phyloP scores from a whole-genome alignment of 1,139 yeast species.

The Yamadazyma friedrichii region DNA sequence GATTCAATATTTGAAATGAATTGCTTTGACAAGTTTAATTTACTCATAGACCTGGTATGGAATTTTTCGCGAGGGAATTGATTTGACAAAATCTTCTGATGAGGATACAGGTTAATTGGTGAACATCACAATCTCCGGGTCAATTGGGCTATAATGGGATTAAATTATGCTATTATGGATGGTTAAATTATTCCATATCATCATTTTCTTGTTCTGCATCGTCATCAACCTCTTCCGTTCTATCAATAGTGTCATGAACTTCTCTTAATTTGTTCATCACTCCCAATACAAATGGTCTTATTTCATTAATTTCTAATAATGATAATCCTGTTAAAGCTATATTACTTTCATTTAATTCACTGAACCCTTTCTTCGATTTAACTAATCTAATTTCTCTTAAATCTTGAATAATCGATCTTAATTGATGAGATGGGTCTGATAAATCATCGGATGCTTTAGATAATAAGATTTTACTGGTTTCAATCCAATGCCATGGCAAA shows the following conservation, averaged over 20 bases:
- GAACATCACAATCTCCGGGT: too few relatives aligned
- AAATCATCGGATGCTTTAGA: constrained; percentile 74
- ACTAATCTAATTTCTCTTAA: constrained; percentile 78
- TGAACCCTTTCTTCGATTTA: constrained; percentile 77
- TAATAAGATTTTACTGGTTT: constrained; percentile 66
- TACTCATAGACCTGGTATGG: constrained; percentile 24
- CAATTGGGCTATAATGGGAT: too few relatives aligned
- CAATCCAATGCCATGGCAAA: constrained; percentile 89
- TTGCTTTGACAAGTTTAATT: constrained; percentile 30
- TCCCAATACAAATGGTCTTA: constrained; percentile 74
- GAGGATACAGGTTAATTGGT: background rate
- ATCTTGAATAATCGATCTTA: constrained; percentile 75
- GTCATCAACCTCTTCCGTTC: constrained; percentile 18
- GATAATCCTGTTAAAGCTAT: constrained; percentile 83
- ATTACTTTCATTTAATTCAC: constrained; percentile 77
- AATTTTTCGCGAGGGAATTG: constrained; percentile 1
- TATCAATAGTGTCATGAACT: constrained; percentile 42
- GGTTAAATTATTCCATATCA: background rate
- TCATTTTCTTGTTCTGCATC: constrained; percentile 5
- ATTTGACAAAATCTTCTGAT: background rate
- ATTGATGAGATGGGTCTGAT: constrained; percentile 59
- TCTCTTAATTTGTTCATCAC: constrained; percentile 77
- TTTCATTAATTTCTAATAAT: constrained; percentile 79
- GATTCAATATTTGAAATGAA: constrained; percentile 41
- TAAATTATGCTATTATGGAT: too few relatives aligned